These are phyloP conservation scores for Aphanomyces cochlioides DNA, from an alignment of 352 stramenopile species.

Conservation along the genomic window DNA sequence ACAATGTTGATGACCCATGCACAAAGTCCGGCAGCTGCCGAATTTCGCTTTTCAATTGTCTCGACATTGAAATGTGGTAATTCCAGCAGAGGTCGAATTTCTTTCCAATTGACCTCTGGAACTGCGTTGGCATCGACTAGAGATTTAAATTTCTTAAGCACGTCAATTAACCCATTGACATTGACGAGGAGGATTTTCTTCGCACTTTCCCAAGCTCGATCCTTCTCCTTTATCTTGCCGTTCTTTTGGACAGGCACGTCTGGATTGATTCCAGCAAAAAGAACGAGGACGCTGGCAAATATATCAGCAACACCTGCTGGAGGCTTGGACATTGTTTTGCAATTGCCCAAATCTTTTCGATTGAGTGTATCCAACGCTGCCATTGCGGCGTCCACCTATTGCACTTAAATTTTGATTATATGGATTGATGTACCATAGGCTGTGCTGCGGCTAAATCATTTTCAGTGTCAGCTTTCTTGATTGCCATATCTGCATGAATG, in stretches of 20 bases:
- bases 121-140: slow-evolving; percentile 63
- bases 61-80: slow-evolving; percentile 79
- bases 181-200: slow-evolving; percentile 92
- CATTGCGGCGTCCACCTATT: slow-evolving; percentile 74
- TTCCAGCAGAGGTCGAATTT: slow-evolving; percentile 73
- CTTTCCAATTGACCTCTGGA: slow-evolving; percentile 75
- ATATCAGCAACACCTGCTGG: slow-evolving; percentile 85
- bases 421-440: slow-evolving; percentile 41
- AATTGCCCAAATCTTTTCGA: slow-evolving; percentile 86
- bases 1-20: slow-evolving; percentile 90
- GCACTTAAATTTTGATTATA: not conserved
- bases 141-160: slow-evolving; percentile 81
- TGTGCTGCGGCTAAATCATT: slow-evolving; percentile 67
- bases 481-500: slow-evolving; percentile 88
- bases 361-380: slow-evolving; percentile 87
- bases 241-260: slow-evolving; percentile 87
- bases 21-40: slow-evolving; percentile 65
- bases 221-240: slow-evolving; percentile 92
- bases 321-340: slow-evolving; percentile 91
- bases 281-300: slow-evolving; percentile 68
- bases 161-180: slow-evolving; percentile 91
- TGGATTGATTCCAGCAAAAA: slow-evolving; percentile 70
- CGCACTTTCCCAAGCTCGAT: slow-evolving; percentile 88
- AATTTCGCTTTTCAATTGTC: slow-evolving; percentile 81
- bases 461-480: slow-evolving; percentile 85